Percentiles rank a stretch among this genome's conserved stretches.
These are phyloP conservation scores for Spatholobus suberectus DNA, from an alignment of 306 rosid genomes.

Conservation along the genomic window DNA sequence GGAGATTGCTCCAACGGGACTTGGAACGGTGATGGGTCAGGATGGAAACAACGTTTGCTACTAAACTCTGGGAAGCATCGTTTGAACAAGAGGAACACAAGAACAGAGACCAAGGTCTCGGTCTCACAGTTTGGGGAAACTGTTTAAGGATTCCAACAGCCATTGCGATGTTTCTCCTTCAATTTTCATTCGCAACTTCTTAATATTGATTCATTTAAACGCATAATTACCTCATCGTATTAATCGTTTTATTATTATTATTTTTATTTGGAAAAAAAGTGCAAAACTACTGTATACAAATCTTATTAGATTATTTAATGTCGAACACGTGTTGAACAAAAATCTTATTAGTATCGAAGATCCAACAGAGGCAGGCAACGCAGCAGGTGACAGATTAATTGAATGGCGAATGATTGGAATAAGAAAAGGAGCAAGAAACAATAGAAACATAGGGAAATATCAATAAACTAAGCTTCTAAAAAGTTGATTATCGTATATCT, in stretches of 20 bases:
- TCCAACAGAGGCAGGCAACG: neutral
- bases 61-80: neutral
- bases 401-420: neutral
- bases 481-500: neutral
- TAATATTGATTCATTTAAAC: neutral
- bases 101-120: neutral
- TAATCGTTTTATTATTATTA: neutral
- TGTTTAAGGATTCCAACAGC: conserved; percentile 45
- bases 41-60: conserved; percentile 56
- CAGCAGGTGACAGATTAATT: neutral
- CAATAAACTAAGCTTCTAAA: neutral
- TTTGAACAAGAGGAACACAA: neutral
- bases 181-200: neutral
- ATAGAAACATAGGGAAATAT: neutral
- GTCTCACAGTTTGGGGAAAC: conserved; percentile 20
- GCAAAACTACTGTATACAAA: neutral
- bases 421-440: neutral
- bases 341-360: neutral
- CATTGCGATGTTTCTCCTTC: no score
- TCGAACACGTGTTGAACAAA: no score
- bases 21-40: conserved; percentile 78
- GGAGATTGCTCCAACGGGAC: conserved; percentile 75
- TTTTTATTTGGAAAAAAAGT: neutral
- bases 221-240: neutral
- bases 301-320: no score